Base-by-base conservation (phyloP, 805 yeast genomes). In the Schizosaccharomyces osmophilus region DNA sequence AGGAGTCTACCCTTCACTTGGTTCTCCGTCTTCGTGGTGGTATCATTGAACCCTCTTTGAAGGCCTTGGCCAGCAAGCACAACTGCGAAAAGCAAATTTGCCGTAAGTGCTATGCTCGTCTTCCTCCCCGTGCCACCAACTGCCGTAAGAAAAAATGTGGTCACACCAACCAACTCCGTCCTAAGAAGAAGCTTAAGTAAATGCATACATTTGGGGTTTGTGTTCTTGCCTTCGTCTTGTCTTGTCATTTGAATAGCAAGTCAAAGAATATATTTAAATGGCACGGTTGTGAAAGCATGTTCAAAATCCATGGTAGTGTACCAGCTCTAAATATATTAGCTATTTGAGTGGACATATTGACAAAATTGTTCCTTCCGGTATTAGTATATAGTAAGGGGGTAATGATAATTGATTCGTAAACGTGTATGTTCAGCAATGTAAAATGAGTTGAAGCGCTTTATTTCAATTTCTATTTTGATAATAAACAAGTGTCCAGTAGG, bases 131-230 rank as follows among this genome's bases (percentile, higher is more conserved):
- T 86, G 98, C 98, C 73, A 93, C 97, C 80, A 90, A 90, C 96
- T 90, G 98, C 85, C 88, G 98, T 83, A 90, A 90, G 97, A 89
- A 97, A 87, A 93, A 93, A 85, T 90, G 98, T 81, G 98, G 98
- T 76, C 98, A 90, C 94, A 82, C 96, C 77, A 93, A 93, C 85
- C 98, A 90, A 83, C 87, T 90, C 79, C 88, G 98, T 83, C 97
- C 97, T 81, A 93, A 90, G 95, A 89, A 89, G 95, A 89, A 90
- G 89, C 84, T 87, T 78, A 88, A 62, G 64, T 62, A 62, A 48
- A 24, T 71, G 89, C 43, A 15, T 57, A n/a, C 43, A 32, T 22
- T 57, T 74, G 51, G 51, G 51, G 51, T 45, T 45, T 24, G 51
- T 45, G 51, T 45, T 45, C 51, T 45, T 4, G 70, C 83, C 59